Percentiles rank a stretch among this genome's conserved stretches.
Evolutionary conservation across 441 rosid species (phyloP).

Genomic region (Jatropha podagrica): DNA sequence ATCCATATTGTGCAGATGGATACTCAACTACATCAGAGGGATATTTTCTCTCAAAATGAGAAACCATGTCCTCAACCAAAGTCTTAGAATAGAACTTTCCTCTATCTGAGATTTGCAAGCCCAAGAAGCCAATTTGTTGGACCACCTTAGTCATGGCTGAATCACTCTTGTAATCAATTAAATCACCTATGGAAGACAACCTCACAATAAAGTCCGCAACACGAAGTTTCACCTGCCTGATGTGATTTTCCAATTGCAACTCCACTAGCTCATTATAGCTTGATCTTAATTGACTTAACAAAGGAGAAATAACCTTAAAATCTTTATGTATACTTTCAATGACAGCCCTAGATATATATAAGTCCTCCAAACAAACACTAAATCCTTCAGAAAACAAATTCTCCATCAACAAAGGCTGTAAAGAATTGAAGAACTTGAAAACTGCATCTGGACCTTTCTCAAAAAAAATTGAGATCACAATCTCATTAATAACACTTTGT

Average conservation of each 20-base stretch:
- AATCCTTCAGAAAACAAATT: slow-evolving; percentile 62
- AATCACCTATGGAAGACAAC: slow-evolving; percentile 61
- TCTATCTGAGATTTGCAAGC: slow-evolving; percentile 73
- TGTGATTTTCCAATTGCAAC: slow-evolving; percentile 69
- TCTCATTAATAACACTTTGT: slow-evolving; percentile 51
- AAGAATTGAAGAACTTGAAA: slow-evolving; percentile 59
- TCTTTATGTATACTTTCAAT: slow-evolving; percentile 34
- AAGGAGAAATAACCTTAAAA: slow-evolving; percentile 41
- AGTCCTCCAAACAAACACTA: slow-evolving; percentile 72
- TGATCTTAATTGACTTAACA: slow-evolving; percentile 55
- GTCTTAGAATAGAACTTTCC: slow-evolving; percentile 79
- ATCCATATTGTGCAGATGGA: slow-evolving; percentile 76
- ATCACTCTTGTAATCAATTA: slow-evolving; percentile 80
- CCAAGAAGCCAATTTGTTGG: slow-evolving; percentile 79
- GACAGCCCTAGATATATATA: slow-evolving; percentile 46
- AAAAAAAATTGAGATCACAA: slow-evolving; percentile 55
- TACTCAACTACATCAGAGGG: slow-evolving; percentile 44
- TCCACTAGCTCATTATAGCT: slow-evolving; percentile 62
- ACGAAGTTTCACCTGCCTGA: slow-evolving; percentile 49
- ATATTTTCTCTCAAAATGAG: slow-evolving; percentile 57
- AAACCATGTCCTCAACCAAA: slow-evolving; percentile 75
- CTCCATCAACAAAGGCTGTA: slow-evolving; percentile 92
- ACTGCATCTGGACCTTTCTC: slow-evolving; percentile 80
- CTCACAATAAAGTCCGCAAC: slow-evolving; percentile 56
- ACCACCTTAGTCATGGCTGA: slow-evolving; percentile 64